Evolutionary conservation across 352 stramenopile genomes (phyloP), one percentile per base, ranked within the genome.

Genomic region (Globisporangium takayamanum): DNA sequence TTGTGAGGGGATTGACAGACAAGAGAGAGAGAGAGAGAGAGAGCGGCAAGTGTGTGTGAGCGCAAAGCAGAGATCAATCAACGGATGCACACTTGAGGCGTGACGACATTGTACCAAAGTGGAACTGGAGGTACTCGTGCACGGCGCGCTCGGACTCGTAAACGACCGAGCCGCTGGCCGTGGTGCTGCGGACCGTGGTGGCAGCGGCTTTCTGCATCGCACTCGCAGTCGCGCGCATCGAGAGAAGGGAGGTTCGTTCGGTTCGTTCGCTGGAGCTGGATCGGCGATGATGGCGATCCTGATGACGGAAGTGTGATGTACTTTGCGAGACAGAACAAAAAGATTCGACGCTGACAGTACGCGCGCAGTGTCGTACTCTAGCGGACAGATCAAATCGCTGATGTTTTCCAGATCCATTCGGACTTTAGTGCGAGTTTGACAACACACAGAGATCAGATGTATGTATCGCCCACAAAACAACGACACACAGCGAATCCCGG

Each of bases 61-160:
- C 20, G 30, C 2, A 49, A 56, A 25, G 5, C 36, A 53, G 8
- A 16, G 37, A 1, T 33, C 5, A 5, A 33, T 33, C 28, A 33
- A 5, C 5, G 28, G 28, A 33, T 33, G 28, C 28, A 33, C 22
- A 22, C 22, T 22, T 22, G 22, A 33, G 28, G 28, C 28, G 28
- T 5, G 28, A 5, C 1, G 5, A 5, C 28, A 33, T 63, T 59
- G 39, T 36, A 91, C 87, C 88, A 67, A 91, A 97, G 66, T 97
- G 88, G 61, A 97, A 96, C 68, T 96, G 88, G 6, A 97, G 64
- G 55, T 97, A 97, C 67, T 97, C 88, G 59, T 94, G 74, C 50
- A 94, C 85, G 4, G 88, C 88, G 37, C 88, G 74, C 47, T 88
- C 77, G 16, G 84, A 92, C 66, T 96, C 88, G 70, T 96, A 96